These are phyloP conservation scores for Saccharomyces uvarum DNA, from an alignment of 1,139 yeast genomes.

Conservation along the genomic window DNA sequence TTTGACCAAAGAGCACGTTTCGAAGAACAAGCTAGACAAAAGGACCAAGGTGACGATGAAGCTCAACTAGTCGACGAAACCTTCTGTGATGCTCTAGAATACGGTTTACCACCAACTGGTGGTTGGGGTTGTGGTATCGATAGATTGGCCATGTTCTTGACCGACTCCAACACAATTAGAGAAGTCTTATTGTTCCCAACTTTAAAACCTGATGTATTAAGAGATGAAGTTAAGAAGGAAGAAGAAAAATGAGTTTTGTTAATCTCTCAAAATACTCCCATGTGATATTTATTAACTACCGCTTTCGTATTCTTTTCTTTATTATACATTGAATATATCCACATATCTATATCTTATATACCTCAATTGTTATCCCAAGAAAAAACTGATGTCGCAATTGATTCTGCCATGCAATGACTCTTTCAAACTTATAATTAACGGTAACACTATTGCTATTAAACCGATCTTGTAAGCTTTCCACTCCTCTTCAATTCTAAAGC, in stretches of 20 bases:
- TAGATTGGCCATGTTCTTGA: constrained; percentile 95
- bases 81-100: constrained; percentile 95
- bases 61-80: constrained; percentile 95
- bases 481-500: constrained; percentile 82
- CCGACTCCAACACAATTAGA: constrained; percentile 93
- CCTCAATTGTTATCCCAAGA: neutral
- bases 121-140: constrained; percentile 99
- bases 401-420: neutral
- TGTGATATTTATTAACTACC: neutral
- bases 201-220: constrained; percentile 76
- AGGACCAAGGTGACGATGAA: constrained; percentile 98
- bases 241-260: neutral
- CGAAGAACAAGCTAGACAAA: constrained; percentile 98
- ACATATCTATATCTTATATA: neutral
- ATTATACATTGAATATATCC: neutral
- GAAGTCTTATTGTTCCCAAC: constrained; percentile 98
- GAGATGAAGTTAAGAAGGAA: constrained; percentile 30
- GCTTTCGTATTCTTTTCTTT: neutral
- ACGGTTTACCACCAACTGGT: constrained; percentile 98
- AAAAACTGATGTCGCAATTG: neutral
- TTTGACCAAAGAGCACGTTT: constrained; percentile 95
- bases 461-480: constrained; percentile 37
- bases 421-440: neutral
- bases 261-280: neutral
- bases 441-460: constrained; percentile 8